Percentiles rank a stretch among this genome's conserved stretches.
Evolutionary conservation across 768 basidiomycete species (phyloP).

Genomic region (Rhodotorula babjevae): DNA sequence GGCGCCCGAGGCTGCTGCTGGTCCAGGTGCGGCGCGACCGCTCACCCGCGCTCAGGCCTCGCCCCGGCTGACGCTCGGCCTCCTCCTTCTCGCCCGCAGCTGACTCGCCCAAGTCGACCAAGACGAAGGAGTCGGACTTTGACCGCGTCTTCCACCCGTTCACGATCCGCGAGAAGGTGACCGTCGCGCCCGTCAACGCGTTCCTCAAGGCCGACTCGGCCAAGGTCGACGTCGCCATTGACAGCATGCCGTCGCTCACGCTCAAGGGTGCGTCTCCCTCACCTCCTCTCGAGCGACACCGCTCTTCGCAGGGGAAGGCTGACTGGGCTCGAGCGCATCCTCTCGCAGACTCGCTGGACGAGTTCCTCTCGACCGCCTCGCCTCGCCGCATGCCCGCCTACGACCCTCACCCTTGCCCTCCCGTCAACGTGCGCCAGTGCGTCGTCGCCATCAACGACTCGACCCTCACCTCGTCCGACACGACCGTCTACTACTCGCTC

Average conservation of each 20-base stretch:
- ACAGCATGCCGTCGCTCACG: slow-evolving; percentile 21
- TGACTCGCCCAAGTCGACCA: neutral
- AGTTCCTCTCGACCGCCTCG: slow-evolving; percentile 11
- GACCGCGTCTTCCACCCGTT: slow-evolving; percentile 73
- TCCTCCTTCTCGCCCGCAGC: neutral
- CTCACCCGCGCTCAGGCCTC: neutral
- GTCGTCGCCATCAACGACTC: slow-evolving; percentile 68
- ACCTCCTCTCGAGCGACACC: no score
- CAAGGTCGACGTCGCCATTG: neutral
- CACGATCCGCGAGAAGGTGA: slow-evolving; percentile 65
- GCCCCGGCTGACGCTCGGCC: no score
- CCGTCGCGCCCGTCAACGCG: slow-evolving; percentile 52
- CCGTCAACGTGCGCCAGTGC: slow-evolving; percentile 52
- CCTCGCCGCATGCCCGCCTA: slow-evolving; percentile 20
- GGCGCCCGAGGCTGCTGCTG: slow-evolving; percentile 10
- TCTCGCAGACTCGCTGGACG: slow-evolving; percentile 27
- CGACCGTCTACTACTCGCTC: slow-evolving; percentile 58
- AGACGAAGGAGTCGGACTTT: slow-evolving; percentile 49
- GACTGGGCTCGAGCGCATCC: slow-evolving; percentile 15
- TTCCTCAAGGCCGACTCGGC: neutral
- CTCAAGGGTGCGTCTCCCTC: neutral
- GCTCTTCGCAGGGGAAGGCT: neutral
- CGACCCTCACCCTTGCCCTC: slow-evolving; percentile 21
- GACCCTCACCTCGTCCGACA: slow-evolving; percentile 66
- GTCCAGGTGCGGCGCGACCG: slow-evolving; percentile 42